Evolutionary conservation across 495 filamentous ascomycete species (phyloP).

Genomic region (Coniosporium apollinis): DNA sequence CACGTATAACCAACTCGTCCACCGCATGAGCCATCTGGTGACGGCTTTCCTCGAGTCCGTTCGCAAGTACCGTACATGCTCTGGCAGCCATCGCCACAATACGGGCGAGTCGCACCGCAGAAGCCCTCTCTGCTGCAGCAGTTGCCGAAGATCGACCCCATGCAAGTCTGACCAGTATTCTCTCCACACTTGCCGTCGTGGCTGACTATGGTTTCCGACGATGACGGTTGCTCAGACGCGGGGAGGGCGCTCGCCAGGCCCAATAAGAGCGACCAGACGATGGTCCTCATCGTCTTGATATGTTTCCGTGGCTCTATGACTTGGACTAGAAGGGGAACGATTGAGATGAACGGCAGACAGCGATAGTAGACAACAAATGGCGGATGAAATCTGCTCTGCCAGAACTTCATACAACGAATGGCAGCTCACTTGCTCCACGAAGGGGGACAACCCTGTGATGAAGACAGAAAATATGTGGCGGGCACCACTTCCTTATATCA

Average conservation of each 20-base stretch:
- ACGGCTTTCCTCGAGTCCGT: slow-evolving; percentile 1
- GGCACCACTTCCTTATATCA: no score
- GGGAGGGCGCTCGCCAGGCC: background rate
- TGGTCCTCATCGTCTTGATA: slow-evolving; percentile 1
- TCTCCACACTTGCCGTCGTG: slow-evolving; percentile 10
- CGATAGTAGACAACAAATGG: no score
- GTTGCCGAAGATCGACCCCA: slow-evolving; percentile 9
- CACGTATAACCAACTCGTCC: slow-evolving; percentile 3
- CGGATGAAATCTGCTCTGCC: no score
- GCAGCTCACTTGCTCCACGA: no score
- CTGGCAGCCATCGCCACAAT: slow-evolving; percentile 10
- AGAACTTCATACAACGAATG: no score
- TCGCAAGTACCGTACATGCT: slow-evolving; percentile 6
- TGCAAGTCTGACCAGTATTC: slow-evolving; percentile 4
- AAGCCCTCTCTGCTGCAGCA: slow-evolving; percentile 6
- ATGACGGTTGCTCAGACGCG: no score
- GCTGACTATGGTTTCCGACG: slow-evolving; percentile 3
- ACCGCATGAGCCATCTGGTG: slow-evolving; percentile 6
- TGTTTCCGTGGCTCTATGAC: no score
- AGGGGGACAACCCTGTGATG: no score
- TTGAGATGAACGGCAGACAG: no score
- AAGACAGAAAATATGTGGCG: no score
- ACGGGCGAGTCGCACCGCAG: slow-evolving; percentile 6
- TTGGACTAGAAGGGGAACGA: no score
- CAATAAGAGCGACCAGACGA: slow-evolving; percentile 3